Base-by-base conservation (phyloP, 1,284 basidiomycete genomes). In the Paramarasmius palmivorus region DNA sequence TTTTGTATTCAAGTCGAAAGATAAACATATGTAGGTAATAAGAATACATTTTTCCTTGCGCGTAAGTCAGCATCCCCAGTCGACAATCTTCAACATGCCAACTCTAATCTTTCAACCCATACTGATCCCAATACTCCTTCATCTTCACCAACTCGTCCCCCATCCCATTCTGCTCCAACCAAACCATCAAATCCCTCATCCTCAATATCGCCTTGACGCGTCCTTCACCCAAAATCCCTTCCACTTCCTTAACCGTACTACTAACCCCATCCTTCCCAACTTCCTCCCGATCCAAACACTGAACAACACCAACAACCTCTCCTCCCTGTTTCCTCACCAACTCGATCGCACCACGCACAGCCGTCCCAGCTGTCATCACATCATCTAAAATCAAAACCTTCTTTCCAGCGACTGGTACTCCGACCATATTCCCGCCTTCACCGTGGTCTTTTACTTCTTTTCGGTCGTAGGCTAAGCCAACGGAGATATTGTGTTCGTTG, bases 361-460 rank as follows among this genome's bases (percentile, higher is more conserved):
- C 95, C n/a, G 90, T 96, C 12, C 96, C 96, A 10, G 92, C 87
- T 0, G 97, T 98, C 76, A 98, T 95, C 47, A 99, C 97, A 63
- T 99, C 96, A 77, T 99, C 96, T 37, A 98, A 78, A 51, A 98
- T 83, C 45, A 98, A 82, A 2, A 98, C 92, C 34, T 78, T 78
- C 67, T 90, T 86, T 19, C 92, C 93, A 51, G 81, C 77, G 20
- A 98, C 79, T 1, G 89, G 77, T 1, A 90, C 87, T 20, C 96
- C 97, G 56, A 99, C 94, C 63, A 98, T 84, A 40, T 80, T 79
- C 1, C 96, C 97, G n/a, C 97, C 96, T 70, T 99, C 96, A 6
- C 96, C 96, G 65, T 99, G 95, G 57, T 91, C 89, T 73, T 99
- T 99, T 42, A 81, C 88, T 71, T 99, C 97, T 73, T 99, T 99